Conservation (phyloP, 2,329 filamentous ascomycete genomes). For the Phialocephala sp. region DNA sequence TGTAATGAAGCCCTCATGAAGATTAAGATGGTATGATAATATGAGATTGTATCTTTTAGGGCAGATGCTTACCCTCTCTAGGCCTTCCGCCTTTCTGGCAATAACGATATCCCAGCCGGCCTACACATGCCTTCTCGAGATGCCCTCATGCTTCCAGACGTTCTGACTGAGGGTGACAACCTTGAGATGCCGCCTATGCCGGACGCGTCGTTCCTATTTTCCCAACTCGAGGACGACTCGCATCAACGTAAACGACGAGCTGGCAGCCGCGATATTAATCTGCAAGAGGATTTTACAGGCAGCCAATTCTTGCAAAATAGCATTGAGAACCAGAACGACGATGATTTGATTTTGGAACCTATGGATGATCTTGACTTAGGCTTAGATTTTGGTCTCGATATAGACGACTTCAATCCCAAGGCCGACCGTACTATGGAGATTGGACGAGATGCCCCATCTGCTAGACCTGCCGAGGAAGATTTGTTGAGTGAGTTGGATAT, state of each 20-base stretch:
- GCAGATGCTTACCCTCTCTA: conserved; percentile 51
- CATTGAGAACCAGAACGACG: conserved; percentile 56
- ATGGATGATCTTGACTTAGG: conserved; percentile 73
- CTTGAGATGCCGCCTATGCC: conserved; percentile 80
- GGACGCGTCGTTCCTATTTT: conserved; percentile 83
- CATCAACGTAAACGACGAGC: conserved; percentile 62
- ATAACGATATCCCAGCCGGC: conserved; percentile 91
- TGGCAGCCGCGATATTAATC: conserved; percentile 68
- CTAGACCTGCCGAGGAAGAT: conserved; percentile 71
- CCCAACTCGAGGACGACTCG: conserved; percentile 70
- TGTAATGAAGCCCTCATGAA: conserved; percentile 98
- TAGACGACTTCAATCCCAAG: conserved; percentile 43
- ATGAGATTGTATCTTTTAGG: background rate
- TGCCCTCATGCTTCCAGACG: conserved; percentile 87
- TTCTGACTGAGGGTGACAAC: conserved; percentile 89
- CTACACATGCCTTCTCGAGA: conserved; percentile 82
- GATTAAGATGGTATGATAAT: conserved; percentile 87
- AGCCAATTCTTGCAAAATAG: conserved; percentile 82
- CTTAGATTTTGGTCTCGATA: conserved; percentile 74
- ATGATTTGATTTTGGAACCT: conserved; percentile 57
- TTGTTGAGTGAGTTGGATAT: conserved; percentile 68
- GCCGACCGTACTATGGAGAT: conserved; percentile 77
- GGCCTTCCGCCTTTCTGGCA: conserved; percentile 93
- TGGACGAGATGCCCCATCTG: conserved; percentile 81
- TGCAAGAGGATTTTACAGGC: conserved; percentile 71